These are phyloP conservation scores for Phialocephala sp. DNA, from an alignment of 2,329 filamentous ascomycete genomes.

Conservation along the genomic window DNA sequence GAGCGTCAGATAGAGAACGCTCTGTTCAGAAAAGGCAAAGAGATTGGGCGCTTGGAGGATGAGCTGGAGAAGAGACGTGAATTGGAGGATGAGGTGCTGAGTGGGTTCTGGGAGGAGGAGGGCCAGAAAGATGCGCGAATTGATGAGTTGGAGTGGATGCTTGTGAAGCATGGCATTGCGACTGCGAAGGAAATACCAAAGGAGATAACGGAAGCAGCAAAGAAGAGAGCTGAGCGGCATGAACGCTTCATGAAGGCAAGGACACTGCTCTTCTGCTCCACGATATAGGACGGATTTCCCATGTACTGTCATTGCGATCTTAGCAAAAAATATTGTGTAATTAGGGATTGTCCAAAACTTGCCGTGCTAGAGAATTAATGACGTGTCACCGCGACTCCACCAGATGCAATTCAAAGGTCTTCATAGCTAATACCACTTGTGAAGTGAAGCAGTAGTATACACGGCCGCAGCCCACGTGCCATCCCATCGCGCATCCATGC, in stretches of 20 bases:
- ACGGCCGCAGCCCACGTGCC: slow-evolving; percentile 31
- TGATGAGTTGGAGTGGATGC: neutral
- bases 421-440: slow-evolving; percentile 36
- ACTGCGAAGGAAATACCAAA: neutral
- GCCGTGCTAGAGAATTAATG: neutral
- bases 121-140: neutral
- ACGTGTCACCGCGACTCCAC: neutral
- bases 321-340: neutral
- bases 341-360: neutral
- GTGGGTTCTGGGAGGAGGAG: neutral
- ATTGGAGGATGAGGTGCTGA: neutral
- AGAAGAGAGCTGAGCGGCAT: neutral
- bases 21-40: neutral
- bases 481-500: slow-evolving; percentile 34
- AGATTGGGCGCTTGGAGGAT: neutral
- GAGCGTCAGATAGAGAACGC: neutral
- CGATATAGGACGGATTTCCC: too few relatives aligned
- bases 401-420: slow-evolving; percentile 18
- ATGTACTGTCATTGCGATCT: neutral
- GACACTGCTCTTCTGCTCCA: too few relatives aligned
- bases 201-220: neutral
- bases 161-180: neutral
- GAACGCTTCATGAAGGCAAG: neutral
- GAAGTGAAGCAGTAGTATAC: slow-evolving; percentile 42
- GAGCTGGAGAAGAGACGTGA: neutral